Conservation (phyloP, 768 basidiomycete species). For the Leccinum boreale region DNA sequence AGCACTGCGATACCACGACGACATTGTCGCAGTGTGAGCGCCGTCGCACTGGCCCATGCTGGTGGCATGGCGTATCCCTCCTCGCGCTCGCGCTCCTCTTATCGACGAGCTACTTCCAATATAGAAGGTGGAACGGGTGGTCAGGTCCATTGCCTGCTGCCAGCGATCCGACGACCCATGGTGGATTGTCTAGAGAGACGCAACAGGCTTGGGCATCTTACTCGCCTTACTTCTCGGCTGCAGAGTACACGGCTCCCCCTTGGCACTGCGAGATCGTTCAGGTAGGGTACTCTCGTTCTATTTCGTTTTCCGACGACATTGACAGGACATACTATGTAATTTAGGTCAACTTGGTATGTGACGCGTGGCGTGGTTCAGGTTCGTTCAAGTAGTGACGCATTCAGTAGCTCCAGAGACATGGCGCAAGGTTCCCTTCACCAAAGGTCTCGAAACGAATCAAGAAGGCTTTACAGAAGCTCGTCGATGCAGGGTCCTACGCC, state of each 20-base stretch:
- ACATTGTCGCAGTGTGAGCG: not conserved
- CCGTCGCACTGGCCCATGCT: not conserved
- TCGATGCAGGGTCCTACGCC: conserved; percentile 41
- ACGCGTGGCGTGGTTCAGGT: no score
- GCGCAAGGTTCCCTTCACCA: conserved; percentile 70
- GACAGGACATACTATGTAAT: not conserved
- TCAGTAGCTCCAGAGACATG: conserved; percentile 72
- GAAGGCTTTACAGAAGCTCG: conserved; percentile 50
- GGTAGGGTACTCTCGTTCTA: conserved; percentile 30
- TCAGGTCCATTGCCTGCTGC: not conserved
- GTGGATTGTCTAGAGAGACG: conserved; percentile 19
- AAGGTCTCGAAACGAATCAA: conserved; percentile 43
- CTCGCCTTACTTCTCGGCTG: conserved; percentile 54
- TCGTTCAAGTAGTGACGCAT: conserved; percentile 3
- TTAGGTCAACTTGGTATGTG: conserved; percentile 30
- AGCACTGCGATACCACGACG: not conserved
- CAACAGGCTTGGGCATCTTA: conserved; percentile 55
- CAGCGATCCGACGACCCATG: not conserved
- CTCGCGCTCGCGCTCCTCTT: conserved; percentile 15
- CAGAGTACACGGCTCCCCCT: conserved; percentile 45
- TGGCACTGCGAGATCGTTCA: conserved; percentile 52
- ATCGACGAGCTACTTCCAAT: conserved; percentile 9
- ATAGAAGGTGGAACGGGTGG: conserved; percentile 7
- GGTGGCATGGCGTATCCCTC: conserved; percentile 3
- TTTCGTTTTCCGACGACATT: not conserved